phyloP scores from a whole-genome alignment of 164 flowering plant species.

The Vitis riparia region DNA sequence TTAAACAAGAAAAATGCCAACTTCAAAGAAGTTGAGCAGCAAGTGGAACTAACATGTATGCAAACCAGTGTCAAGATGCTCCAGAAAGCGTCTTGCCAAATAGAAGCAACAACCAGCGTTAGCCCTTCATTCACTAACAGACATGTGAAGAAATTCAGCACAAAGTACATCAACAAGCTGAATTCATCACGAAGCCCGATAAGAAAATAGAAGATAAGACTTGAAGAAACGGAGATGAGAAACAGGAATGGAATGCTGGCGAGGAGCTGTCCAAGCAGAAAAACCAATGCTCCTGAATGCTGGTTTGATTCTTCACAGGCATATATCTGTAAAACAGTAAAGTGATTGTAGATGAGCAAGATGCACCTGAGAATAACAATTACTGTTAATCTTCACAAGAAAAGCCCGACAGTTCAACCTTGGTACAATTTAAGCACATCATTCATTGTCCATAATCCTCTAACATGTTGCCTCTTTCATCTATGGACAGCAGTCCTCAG shows the following conservation, averaged over 20 bases:
- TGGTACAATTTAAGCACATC: neutral
- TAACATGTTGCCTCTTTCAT: neutral
- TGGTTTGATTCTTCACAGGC: conserved; percentile 68
- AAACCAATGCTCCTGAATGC: conserved; percentile 84
- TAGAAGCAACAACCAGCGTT: conserved; percentile 60
- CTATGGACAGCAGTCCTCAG: neutral
- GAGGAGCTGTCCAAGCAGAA: conserved; percentile 83
- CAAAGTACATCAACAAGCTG: conserved; percentile 94
- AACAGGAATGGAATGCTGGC: conserved; percentile 93
- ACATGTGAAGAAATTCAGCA: conserved; percentile 85
- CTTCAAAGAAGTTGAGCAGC: neutral
- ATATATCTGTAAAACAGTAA: conserved; percentile 50
- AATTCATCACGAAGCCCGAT: conserved; percentile 84
- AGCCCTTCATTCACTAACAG: conserved; percentile 91
- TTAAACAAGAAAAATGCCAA: neutral
- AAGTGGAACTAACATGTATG: conserved; percentile 61
- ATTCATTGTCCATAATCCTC: neutral
- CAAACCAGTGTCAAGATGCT: conserved; percentile 61
- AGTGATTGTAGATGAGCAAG: neutral
- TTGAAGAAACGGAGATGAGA: conserved; percentile 87
- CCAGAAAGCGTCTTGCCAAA: conserved; percentile 69
- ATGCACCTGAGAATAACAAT: neutral
- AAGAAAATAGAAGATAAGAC: conserved; percentile 87
- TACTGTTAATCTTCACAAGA: neutral
- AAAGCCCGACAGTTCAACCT: neutral